Percentiles rank a stretch among this genome's conserved stretches.
Conservation (phyloP, 225 moss, liverwort and hornwort genomes). For the Marchantia polymorpha region DNA sequence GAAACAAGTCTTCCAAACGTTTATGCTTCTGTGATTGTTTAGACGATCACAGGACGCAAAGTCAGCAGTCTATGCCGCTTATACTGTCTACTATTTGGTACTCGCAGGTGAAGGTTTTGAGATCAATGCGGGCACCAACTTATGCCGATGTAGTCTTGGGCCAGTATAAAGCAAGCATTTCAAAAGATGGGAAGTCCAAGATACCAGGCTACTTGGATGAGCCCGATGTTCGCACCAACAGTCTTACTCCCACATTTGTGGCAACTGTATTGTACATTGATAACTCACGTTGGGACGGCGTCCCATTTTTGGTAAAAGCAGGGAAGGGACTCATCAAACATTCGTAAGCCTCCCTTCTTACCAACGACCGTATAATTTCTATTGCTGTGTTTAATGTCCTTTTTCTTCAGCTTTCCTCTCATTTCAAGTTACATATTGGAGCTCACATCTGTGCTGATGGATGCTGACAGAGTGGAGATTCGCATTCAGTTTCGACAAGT, state of each 20-base stretch:
- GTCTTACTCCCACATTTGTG: slow-evolving; percentile 82
- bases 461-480: slow-evolving; percentile 80
- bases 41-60: background rate
- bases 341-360: slow-evolving; percentile 39
- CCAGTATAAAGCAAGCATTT: slow-evolving; percentile 82
- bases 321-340: slow-evolving; percentile 86
- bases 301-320: slow-evolving; percentile 81
- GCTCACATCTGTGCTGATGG: background rate
- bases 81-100: background rate
- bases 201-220: slow-evolving; percentile 74
- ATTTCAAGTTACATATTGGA: background rate
- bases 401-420: background rate
- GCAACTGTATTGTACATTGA: slow-evolving; percentile 82
- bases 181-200: slow-evolving; percentile 68
- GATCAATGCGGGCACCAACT: slow-evolving; percentile 68
- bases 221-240: slow-evolving; percentile 61
- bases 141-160: slow-evolving; percentile 73
- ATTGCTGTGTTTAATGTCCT: too few relatives aligned
- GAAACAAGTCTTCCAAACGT: background rate
- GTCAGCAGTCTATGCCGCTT: background rate
- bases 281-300: slow-evolving; percentile 93
- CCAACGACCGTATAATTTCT: background rate
- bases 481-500: slow-evolving; percentile 79
- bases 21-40: background rate
- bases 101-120: slow-evolving; percentile 82